These are phyloP conservation scores for Pluteus cervinus DNA, from an alignment of 768 basidiomycete species.

Conservation along the genomic window DNA sequence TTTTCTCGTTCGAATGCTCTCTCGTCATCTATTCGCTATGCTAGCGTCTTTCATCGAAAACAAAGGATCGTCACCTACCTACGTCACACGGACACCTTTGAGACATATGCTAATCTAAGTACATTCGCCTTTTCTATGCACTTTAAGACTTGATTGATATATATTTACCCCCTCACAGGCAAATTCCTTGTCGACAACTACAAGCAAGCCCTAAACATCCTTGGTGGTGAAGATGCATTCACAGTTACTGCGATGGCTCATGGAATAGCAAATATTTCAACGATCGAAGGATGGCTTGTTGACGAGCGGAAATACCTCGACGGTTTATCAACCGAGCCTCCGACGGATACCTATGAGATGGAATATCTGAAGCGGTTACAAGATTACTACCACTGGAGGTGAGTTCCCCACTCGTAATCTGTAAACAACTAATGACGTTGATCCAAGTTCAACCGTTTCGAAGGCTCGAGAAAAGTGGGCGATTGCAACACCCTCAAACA, in stretches of 20 bases:
- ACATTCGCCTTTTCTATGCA: background rate
- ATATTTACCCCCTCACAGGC: background rate
- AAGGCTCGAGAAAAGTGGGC: background rate
- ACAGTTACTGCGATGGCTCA: constrained; percentile 3
- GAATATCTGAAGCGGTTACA: constrained; percentile 13
- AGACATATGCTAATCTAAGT: constrained; percentile 18
- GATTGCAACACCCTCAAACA: background rate
- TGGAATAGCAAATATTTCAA: background rate
- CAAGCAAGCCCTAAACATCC: constrained; percentile 16
- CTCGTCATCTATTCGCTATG: constrained; percentile 11
- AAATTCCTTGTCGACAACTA: constrained; percentile 18
- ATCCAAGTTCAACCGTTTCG: no score
- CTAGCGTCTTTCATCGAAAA: constrained; percentile 13
- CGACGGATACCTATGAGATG: constrained; percentile 11
- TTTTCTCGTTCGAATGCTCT: constrained; percentile 15
- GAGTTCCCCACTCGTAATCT: no score
- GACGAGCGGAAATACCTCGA: constrained; percentile 15
- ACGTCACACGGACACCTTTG: constrained; percentile 11
- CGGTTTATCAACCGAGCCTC: constrained; percentile 8
- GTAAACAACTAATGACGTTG: no score
- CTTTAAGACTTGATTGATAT: no score
- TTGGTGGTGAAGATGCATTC: constrained; percentile 4
- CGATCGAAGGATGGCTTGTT: constrained; percentile 14
- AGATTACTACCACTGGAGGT: no score
- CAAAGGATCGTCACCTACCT: constrained; percentile 14